Conservation (phyloP, 768 basidiomycete species). For the Clitopilus passeckerianus region DNA sequence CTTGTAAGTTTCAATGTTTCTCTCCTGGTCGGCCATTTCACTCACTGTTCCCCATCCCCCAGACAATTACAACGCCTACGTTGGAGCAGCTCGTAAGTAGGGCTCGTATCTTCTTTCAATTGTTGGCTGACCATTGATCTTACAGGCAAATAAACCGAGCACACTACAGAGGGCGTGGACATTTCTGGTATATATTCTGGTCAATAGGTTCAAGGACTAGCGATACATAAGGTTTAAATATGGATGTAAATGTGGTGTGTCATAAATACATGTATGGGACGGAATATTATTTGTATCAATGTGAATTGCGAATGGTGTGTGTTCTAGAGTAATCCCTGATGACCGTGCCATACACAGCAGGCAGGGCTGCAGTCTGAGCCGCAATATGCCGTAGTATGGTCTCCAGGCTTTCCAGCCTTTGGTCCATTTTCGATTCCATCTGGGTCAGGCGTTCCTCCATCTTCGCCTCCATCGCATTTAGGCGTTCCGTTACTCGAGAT, state of each 20-base stretch:
- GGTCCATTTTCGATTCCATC: constrained; percentile 12
- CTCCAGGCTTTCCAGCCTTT: constrained; percentile 16
- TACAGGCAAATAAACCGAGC: too few relatives aligned
- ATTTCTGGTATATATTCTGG: too few relatives aligned
- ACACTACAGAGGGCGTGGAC: too few relatives aligned
- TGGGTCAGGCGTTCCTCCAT: constrained; percentile 11
- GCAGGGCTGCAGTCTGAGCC: constrained; percentile 20
- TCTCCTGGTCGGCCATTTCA: background rate
- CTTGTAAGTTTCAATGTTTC: constrained; percentile 24
- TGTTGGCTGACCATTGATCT: background rate
- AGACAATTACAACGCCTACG: constrained; percentile 67
- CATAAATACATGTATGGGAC: too few relatives aligned
- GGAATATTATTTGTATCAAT: background rate
- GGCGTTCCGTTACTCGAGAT: constrained; percentile 18
- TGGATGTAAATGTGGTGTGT: too few relatives aligned
- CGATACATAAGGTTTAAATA: too few relatives aligned
- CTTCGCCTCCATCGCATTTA: constrained; percentile 19
- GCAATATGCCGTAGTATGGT: constrained; percentile 17
- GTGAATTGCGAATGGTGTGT: constrained; percentile 1
- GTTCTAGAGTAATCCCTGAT: constrained; percentile 12
- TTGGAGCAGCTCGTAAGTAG: constrained; percentile 39
- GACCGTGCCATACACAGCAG: constrained; percentile 22
- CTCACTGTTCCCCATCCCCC: constrained; percentile 13
- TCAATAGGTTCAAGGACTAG: too few relatives aligned
- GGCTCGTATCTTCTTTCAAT: background rate